A percentile compares a stretch with the other conserved stretches of the same genome.
Evolutionary conservation across 139 green algal genomes (phyloP).

Genomic region (Nannochloris sp.): DNA sequence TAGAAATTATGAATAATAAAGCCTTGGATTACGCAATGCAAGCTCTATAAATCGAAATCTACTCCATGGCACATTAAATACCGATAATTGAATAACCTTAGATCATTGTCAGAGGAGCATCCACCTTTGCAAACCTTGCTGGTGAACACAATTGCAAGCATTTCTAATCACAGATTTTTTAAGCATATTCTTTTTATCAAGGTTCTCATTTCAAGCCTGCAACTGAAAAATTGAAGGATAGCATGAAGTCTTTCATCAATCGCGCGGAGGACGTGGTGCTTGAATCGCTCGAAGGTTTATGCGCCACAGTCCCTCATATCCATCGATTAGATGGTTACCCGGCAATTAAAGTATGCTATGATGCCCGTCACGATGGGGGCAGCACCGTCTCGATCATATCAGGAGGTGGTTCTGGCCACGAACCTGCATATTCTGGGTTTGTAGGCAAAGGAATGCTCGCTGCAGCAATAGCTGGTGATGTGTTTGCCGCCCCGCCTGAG

Average conservation of each 20-base stretch:
- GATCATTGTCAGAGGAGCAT: too few relatives aligned
- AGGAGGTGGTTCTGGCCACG: conserved; percentile 79
- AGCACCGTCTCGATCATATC: not conserved
- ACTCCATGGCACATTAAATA: too few relatives aligned
- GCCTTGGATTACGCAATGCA: too few relatives aligned
- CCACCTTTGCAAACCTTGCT: too few relatives aligned
- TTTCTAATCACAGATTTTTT: too few relatives aligned
- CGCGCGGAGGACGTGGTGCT: conserved; percentile 13
- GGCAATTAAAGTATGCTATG: conserved; percentile 41
- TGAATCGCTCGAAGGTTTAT: conserved; percentile 40
- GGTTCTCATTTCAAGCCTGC: too few relatives aligned
- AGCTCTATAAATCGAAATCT: too few relatives aligned
- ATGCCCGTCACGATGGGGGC: conserved; percentile 10
- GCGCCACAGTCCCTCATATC: conserved; percentile 12
- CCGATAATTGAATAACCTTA: too few relatives aligned
- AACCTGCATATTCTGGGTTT: conserved; percentile 76
- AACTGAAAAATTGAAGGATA: not conserved
- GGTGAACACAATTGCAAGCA: too few relatives aligned
- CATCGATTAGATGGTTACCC: conserved; percentile 44
- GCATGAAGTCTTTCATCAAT: conserved; percentile 30
- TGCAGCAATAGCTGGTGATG: conserved; percentile 80
- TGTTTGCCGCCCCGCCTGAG: conserved; percentile 75
- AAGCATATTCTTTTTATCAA: too few relatives aligned
- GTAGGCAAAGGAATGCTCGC: conserved; percentile 77
- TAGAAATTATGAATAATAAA: too few relatives aligned